Evolutionary conservation across 371 early-diverging fungal genomes (phyloP).

Genomic region (Amoeboradix gromovi): DNA sequence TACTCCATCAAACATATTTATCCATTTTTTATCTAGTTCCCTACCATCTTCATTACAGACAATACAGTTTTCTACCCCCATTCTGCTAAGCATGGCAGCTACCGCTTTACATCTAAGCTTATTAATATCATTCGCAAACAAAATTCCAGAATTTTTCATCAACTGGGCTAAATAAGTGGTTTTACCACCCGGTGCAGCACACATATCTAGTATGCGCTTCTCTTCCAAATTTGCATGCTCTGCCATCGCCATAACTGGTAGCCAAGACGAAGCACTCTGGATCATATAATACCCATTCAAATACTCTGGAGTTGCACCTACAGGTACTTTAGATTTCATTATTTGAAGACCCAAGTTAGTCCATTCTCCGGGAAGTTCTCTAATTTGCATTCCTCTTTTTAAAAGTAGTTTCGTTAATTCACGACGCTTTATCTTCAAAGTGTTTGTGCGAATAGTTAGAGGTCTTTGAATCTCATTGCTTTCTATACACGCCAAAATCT

Average conservation of each 20-base stretch:
- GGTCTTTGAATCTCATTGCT: constrained; percentile 94
- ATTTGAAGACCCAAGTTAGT: constrained; percentile 12
- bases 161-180: constrained; percentile 56
- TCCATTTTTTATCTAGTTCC: constrained; percentile 68
- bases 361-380: constrained; percentile 62
- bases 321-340: constrained; percentile 8
- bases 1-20: constrained; percentile 68
- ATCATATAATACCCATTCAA: constrained; percentile 98
- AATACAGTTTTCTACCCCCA: constrained; percentile 75
- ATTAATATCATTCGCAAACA: constrained; percentile 91
- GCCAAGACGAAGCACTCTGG: constrained; percentile 88
- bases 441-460: constrained; percentile 87
- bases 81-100: constrained; percentile 74
- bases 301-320: constrained; percentile 94
- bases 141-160: constrained; percentile 89
- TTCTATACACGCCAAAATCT: constrained; percentile 53
- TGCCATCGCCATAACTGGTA: constrained; percentile 88
- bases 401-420: constrained; percentile 80
- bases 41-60: constrained; percentile 92
- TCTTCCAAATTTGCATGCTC: constrained; percentile 36
- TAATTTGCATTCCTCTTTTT: constrained; percentile 88
- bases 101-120: constrained; percentile 70
- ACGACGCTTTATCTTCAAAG: constrained; percentile 68
- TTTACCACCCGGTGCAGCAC: constrained; percentile 98
- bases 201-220: constrained; percentile 92